Base-by-base conservation (phyloP, 2,329 filamentous ascomycete species). In the Fusarium goolgardi region DNA sequence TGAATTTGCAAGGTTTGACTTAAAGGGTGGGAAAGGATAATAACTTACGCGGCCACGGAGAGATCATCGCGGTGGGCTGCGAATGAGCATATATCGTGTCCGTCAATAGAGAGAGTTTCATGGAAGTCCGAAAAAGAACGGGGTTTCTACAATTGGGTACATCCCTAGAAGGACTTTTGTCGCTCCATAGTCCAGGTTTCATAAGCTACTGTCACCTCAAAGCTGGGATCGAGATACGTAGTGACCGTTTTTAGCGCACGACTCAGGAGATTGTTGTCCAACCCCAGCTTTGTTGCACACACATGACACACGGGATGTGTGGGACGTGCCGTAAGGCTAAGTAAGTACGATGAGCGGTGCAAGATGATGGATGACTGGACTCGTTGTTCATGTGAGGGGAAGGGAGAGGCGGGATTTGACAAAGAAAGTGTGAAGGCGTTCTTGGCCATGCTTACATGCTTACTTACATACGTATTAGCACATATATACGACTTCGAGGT, bases 281-380 rank as follows among this genome's bases (percentile, higher is more conserved):
- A 41, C 40, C 47, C 60, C 23, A 49, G 18, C 47, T 69, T 53
- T 34, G 51, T 45, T 55, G 43, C 39, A 64, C 40, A 39, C 23
- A 27, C 27, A 20, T 34, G 35, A 32, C 16, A 32, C 39, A 52
- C 31, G 52, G 53, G 45, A 67, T 55, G 41, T 45, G 41, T 45
- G 51, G 51, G 51, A 66, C 63, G 44, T 58, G 60, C 43, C 43
- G 54, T 55, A 53, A 43, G 59, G 51, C 49, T 65, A 45, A 20
- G 25, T 20, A 20, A 45, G 18, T 45, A 27, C 40, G 39, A 49
- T 44, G 21, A 44, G 50, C 43, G 31, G 46, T 35, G 35, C 39
- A 53, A 51, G 21, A 27, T 6, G 20, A 34, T 18, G 12, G 20
- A 68, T 34, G 25, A 6, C 18, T 29, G 41, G 43, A 57, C 40